A percentile compares a stretch with the other conserved stretches of the same genome.
phyloP scores from a whole-genome alignment of 2,329 filamentous ascomycete species.

The Alternaria angustiovoidea region DNA sequence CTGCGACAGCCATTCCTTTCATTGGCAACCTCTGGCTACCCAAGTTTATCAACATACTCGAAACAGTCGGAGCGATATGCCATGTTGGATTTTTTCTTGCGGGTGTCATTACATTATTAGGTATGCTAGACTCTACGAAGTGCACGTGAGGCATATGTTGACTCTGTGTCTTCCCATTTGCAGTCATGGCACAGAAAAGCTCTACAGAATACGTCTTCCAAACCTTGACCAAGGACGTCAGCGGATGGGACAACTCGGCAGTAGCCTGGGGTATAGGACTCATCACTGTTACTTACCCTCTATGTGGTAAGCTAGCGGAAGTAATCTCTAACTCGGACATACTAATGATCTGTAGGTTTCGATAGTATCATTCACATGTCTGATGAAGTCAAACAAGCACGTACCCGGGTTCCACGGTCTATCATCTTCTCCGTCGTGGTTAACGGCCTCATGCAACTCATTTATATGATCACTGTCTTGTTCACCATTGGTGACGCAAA shows the following conservation, averaged over 20 bases:
- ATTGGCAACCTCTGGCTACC: conserved; percentile 55
- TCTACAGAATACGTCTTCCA: conserved; percentile 55
- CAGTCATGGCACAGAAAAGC: conserved; percentile 51
- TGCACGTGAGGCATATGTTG: not conserved
- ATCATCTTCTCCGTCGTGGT: conserved; percentile 56
- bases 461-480: conserved; percentile 54
- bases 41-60: conserved; percentile 54
- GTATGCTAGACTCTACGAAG: not conserved
- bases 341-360: conserved; percentile 46
- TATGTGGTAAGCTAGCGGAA: not conserved
- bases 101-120: conserved; percentile 55
- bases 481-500: conserved; percentile 57
- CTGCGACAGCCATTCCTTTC: conserved; percentile 49
- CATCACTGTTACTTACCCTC: conserved; percentile 36
- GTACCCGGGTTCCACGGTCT: conserved; percentile 36
- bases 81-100: conserved; percentile 60
- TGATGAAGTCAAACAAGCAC: conserved; percentile 37
- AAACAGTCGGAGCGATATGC: conserved; percentile 55
- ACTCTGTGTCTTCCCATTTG: not conserved
- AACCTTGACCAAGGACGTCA: conserved; percentile 53
- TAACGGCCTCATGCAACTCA: conserved; percentile 53
- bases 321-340: not conserved
- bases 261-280: conserved; percentile 55
- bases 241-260: conserved; percentile 54
- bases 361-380: conserved; percentile 56